phyloP scores from a whole-genome alignment of 2,329 filamentous ascomycete species.

The Hirsutella minnesotensis region DNA sequence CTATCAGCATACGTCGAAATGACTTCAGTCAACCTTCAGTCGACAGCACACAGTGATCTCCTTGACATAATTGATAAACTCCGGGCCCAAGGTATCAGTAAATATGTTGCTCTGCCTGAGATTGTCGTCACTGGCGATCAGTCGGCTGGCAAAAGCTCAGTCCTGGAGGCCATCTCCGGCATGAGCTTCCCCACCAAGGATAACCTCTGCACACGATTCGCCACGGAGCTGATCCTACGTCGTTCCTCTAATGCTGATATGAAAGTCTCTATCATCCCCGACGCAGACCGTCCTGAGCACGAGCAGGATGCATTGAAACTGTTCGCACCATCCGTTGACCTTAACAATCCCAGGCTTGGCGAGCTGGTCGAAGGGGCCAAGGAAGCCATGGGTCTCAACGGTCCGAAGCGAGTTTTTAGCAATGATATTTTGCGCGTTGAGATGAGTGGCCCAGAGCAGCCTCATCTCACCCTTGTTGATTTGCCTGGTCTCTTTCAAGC shows the following conservation, averaged over 20 bases:
- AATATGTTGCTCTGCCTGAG: conserved; percentile 27
- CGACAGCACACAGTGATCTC: conserved; percentile 5
- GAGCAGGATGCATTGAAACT: conserved; percentile 13
- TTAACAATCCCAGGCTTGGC: conserved; percentile 13
- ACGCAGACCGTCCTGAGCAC: conserved; percentile 12
- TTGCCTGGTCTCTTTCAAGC: conserved; percentile 43
- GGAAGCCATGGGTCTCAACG: conserved; percentile 34
- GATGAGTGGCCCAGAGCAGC: conserved; percentile 31
- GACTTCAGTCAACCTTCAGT: conserved; percentile 5
- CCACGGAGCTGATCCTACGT: conserved; percentile 49
- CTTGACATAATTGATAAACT: conserved; percentile 9
- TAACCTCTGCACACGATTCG: conserved; percentile 49
- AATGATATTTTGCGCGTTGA: conserved; percentile 35
- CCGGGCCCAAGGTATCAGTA: conserved; percentile 6
- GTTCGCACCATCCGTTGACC: conserved; percentile 13
- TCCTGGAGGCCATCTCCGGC: conserved; percentile 51
- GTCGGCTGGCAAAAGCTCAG: conserved; percentile 51
- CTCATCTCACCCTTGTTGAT: conserved; percentile 46
- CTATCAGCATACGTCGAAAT: conserved; percentile 6
- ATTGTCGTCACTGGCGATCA: conserved; percentile 51
- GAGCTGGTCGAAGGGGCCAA: conserved; percentile 27
- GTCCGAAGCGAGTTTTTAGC: conserved; percentile 24
- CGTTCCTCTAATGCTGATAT: conserved; percentile 21
- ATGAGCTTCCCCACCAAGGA: conserved; percentile 47
- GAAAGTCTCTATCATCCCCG: conserved; percentile 19